These are phyloP conservation scores for Termitomyces sp. DNA, from an alignment of 768 basidiomycete genomes.

Conservation along the genomic window DNA sequence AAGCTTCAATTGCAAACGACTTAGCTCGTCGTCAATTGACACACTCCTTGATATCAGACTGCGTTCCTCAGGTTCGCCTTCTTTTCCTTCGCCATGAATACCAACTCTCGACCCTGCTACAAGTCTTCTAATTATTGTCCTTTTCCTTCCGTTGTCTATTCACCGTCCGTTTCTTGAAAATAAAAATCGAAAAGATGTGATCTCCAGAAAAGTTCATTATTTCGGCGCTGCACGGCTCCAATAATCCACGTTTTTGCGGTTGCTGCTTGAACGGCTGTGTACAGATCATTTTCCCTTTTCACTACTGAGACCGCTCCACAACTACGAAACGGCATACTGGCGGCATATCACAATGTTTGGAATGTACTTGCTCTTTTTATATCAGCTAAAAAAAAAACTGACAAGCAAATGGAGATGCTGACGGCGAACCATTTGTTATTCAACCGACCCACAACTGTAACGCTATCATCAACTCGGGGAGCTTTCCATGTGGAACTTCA, in stretches of 20 bases:
- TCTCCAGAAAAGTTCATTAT: neutral
- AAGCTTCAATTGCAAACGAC: too few relatives aligned
- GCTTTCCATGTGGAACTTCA: neutral
- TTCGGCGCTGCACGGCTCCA: neutral
- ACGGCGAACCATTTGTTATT: neutral
- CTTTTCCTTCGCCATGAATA: too few relatives aligned
- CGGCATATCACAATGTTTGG: neutral
- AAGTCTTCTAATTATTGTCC: neutral
- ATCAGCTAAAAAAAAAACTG: neutral
- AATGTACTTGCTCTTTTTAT: neutral
- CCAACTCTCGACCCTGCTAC: too few relatives aligned
- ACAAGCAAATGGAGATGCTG: neutral
- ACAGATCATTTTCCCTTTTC: neutral
- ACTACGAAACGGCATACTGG: neutral
- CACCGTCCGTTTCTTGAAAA: neutral
- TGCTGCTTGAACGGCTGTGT: neutral
- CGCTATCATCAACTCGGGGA: neutral
- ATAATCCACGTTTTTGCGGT: neutral
- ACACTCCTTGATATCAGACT: too few relatives aligned
- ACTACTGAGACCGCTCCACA: neutral
- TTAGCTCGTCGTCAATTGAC: too few relatives aligned
- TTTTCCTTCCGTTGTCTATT: neutral
- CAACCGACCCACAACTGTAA: neutral
- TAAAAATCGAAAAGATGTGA: neutral
- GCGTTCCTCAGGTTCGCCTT: too few relatives aligned